Conservation (phyloP, 495 filamentous ascomycete species). For the Daldinia caldariorum region DNA sequence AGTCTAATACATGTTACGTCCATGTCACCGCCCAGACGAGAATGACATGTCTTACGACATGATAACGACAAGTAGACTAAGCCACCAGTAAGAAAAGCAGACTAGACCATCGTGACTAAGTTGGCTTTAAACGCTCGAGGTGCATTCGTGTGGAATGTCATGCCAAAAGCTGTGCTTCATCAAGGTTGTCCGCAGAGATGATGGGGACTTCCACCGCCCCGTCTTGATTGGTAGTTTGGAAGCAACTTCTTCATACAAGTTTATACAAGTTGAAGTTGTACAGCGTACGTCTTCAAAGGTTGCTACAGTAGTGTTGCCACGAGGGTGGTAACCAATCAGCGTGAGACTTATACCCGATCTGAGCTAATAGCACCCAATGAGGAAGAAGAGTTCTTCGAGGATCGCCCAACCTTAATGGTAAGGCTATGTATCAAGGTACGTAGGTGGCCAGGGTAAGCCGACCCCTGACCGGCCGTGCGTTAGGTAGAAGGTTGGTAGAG, state of each 20-base stretch:
- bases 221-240: constrained; percentile 11
- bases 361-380: constrained; percentile 10
- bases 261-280: constrained; percentile 27
- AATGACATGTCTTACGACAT: constrained; percentile 39
- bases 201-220: constrained; percentile 1
- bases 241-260: background rate
- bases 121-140: constrained; percentile 19
- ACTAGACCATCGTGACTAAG: constrained; percentile 22
- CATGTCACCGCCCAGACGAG: constrained; percentile 24
- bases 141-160: constrained; percentile 4
- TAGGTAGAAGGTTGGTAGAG: background rate
- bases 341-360: background rate
- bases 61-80: constrained; percentile 24
- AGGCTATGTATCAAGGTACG: constrained; percentile 22
- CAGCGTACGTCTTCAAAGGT: constrained; percentile 13
- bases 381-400: background rate
- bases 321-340: constrained; percentile 46
- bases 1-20: constrained; percentile 29
- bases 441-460: background rate
- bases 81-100: constrained; percentile 24
- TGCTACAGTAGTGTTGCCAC: constrained; percentile 36
- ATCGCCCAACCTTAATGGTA: constrained; percentile 25
- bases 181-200: constrained; percentile 11
- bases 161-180: constrained; percentile 1
- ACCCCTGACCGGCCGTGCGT: background rate